Percentiles rank a stretch among this genome's conserved stretches.
These are phyloP conservation scores for Pythium oligandrum DNA, from an alignment of 352 stramenopile genomes.

Conservation along the genomic window DNA sequence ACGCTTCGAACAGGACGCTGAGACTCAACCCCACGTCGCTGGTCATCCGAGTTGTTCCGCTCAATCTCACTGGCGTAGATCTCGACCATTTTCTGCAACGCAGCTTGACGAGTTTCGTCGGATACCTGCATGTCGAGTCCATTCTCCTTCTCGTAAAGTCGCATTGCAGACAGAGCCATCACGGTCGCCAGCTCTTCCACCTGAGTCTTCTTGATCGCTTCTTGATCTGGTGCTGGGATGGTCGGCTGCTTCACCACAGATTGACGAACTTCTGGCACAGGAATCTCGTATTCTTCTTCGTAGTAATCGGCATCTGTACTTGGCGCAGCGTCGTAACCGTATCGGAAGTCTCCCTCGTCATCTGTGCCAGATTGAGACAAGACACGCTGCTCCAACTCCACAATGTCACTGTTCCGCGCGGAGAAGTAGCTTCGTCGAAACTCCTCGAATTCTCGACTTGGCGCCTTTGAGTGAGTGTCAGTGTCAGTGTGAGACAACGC, in stretches of 20 bases:
- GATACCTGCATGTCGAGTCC: slow-evolving; percentile 37
- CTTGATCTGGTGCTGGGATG: too few species aligned
- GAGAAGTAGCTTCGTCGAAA: slow-evolving; percentile 22
- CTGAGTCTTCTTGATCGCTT: background rate
- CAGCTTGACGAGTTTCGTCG: slow-evolving; percentile 49
- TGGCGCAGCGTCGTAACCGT: slow-evolving; percentile 13
- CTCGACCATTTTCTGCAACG: slow-evolving; percentile 70
- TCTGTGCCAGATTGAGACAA: slow-evolving; percentile 6
- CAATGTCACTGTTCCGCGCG: slow-evolving; percentile 21
- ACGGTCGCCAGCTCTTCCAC: slow-evolving; percentile 44
- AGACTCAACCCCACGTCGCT: background rate
- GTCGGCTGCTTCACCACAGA: background rate
- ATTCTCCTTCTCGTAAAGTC: slow-evolving; percentile 68
- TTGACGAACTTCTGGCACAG: background rate
- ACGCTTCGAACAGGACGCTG: slow-evolving; percentile 5
- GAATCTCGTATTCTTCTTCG: slow-evolving; percentile 19
- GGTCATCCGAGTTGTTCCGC: slow-evolving; percentile 6
- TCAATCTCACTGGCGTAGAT: slow-evolving; percentile 69
- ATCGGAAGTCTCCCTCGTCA: slow-evolving; percentile 21
- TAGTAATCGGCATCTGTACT: slow-evolving; percentile 14
- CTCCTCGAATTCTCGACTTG: slow-evolving; percentile 7
- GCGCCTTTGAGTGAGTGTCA: too few species aligned
- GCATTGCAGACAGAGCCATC: slow-evolving; percentile 73
- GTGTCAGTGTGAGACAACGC: too few species aligned
- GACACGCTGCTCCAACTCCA: slow-evolving; percentile 14